Evolutionary conservation across 164 flowering plant genomes (phyloP).

Genomic region (Aristolochia californica): DNA sequence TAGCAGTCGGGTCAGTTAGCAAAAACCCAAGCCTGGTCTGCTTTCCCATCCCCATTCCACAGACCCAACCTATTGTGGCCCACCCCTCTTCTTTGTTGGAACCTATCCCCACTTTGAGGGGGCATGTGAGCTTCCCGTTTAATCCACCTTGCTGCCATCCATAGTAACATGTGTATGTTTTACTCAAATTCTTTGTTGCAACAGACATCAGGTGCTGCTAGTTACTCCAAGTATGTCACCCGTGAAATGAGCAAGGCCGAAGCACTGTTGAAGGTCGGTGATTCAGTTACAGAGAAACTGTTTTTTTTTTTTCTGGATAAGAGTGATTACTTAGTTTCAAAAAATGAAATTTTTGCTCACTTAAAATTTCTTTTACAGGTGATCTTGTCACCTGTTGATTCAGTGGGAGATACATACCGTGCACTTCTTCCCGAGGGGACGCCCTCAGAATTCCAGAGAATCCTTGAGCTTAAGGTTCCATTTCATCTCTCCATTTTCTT

Average conservation of each 20-base stretch:
- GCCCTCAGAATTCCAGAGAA: slow-evolving; percentile 79
- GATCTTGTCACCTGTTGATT: slow-evolving; percentile 84
- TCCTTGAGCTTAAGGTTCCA: slow-evolving; percentile 86
- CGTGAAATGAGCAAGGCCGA: slow-evolving; percentile 99
- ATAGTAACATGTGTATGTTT: too few relatives aligned
- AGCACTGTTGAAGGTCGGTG: slow-evolving; percentile 78
- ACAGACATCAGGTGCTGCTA: slow-evolving; percentile 71
- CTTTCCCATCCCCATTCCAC: background rate
- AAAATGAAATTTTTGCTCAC: slow-evolving; percentile 1
- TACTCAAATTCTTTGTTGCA: background rate
- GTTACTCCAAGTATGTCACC: slow-evolving; percentile 83
- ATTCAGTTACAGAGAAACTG: slow-evolving; percentile 1
- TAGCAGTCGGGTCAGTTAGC: too few relatives aligned
- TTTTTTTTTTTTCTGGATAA: background rate
- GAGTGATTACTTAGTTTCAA: background rate
- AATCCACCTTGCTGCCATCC: too few relatives aligned
- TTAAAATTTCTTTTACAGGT: slow-evolving; percentile 36
- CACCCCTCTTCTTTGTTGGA: too few relatives aligned
- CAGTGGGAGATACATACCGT: slow-evolving; percentile 88
- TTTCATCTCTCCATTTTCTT: background rate
- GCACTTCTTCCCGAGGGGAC: slow-evolving; percentile 97
- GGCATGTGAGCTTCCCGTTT: too few relatives aligned
- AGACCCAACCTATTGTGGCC: too few relatives aligned
- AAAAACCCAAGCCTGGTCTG: background rate
- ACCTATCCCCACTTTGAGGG: too few relatives aligned